Base-by-base conservation (phyloP, 495 filamentous ascomycete species). In the Penicillium riverlandense region DNA sequence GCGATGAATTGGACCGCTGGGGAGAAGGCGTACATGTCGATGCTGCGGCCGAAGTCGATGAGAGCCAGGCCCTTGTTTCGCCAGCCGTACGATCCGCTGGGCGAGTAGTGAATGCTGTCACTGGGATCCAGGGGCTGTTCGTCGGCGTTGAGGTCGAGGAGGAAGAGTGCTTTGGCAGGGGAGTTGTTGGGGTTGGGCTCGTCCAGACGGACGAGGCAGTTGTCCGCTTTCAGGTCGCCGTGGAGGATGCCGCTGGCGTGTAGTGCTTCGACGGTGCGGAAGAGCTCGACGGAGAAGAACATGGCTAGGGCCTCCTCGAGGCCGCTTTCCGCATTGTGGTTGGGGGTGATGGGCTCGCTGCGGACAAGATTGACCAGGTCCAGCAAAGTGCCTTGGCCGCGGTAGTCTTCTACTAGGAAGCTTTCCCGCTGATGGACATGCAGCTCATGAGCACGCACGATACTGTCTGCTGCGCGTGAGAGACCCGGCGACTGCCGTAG, bases 141-240 rank as follows among this genome's bases (percentile, higher is more conserved):
- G n/a, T 74, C 60, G 35, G 71, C 63, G 4, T 57, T 51, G 0
- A 70, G 45, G 31, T 68, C 62, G 16, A 66, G 49, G 9, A 66
- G 59, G 8, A 62, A 65, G n/a, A 62, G 43, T 13, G 48, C 37
- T 11, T 40, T 51, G 5, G 46, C 41, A 4, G 57, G 44, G 8
- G 53, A 35, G 12, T 47, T 41, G 6, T 62, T 45, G 22, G 63
- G 47, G 6, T 57, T 57, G 7, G 41, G 7, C 1, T 72, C 63
- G 38, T 88, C 83, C 40, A 96, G 79, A 8, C 92, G 88, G 34
- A 96, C 78, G 1, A 98, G 78, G 50, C 90, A 90, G 61, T 98
- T 98, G 60, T 98, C 92, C 1, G 85, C 80, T 63, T 98, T 98
- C 52, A 98, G 72, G 55, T 98, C 92, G 37, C 92, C 94, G 59